Evolutionary conservation across 2,329 filamentous ascomycete species (phyloP), one percentile per base, ranked within the genome.

Genomic region (Trichophaea hybrida): DNA sequence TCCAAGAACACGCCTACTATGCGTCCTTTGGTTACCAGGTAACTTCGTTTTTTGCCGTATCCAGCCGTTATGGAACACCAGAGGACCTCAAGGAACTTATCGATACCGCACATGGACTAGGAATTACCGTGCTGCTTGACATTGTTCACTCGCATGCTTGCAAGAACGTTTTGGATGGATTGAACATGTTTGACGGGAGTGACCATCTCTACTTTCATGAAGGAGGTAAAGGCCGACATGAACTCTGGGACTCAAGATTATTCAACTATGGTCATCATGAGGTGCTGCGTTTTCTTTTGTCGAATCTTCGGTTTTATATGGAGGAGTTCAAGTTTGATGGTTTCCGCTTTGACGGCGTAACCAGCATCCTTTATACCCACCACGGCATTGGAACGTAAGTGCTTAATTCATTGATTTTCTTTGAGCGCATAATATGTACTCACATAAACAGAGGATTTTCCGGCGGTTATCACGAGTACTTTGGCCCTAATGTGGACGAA

Each of bases 1-100:
- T 98, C 70, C 98, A 98, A 91, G 93, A 98, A 72, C 93, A 98
- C 74, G 93, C 93, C 54, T 98, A 98, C 77, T 98, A 98, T 72
- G 93, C 93, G 69, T 97, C 91, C 70, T 98, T 98, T 69, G 93
- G 93, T 51, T 98, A 98, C 73, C 93, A 98, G 73, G 82, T 98
- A 74, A 98, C 97, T 76, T 96, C 86, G 73, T 98, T 98, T 77
- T 98, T 97, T 69, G 93, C 93, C 33, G 90, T 91, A 10, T 96
- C 90, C 73, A 97, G 91, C 72, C 84, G 93, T 64, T 98, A 95
- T 70, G 93, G 93, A 46, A 80, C 84, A 0, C 93, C 93, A 0
- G 93, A 98, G 70, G 93, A 97, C 40, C 77, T 98, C 67, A 98
- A 95, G 73, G 91, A 97, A 76, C 80, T 98, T 53, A 87, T 98